These are phyloP conservation scores for Whalleya microplaca DNA, from an alignment of 2,329 filamentous ascomycete species.

Conservation along the genomic window DNA sequence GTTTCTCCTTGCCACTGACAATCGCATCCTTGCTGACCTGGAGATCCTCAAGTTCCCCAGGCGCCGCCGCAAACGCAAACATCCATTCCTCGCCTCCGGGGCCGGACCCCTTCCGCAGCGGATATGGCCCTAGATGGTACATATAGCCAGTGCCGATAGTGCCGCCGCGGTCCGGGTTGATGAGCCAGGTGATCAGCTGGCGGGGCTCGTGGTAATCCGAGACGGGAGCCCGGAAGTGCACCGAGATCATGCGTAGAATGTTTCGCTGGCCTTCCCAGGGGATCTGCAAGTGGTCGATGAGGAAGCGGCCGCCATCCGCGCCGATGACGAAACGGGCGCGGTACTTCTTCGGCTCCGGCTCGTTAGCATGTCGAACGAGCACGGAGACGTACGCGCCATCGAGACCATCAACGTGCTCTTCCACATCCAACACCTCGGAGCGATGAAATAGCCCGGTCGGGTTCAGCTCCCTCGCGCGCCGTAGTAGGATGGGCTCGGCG, in stretches of 20 bases:
- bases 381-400: not conserved
- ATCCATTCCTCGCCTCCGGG: constrained; percentile 39
- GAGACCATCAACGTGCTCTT: constrained; percentile 16
- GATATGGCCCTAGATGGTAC: constrained; percentile 41
- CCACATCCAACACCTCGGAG: constrained; percentile 34
- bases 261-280: constrained; percentile 36
- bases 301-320: constrained; percentile 38
- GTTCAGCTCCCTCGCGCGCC: constrained; percentile 36
- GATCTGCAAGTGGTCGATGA: constrained; percentile 37
- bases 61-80: constrained; percentile 33
- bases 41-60: constrained; percentile 5
- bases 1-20: constrained; percentile 16
- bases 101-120: constrained; percentile 7
- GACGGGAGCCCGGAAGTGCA: constrained; percentile 37
- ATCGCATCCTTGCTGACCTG: not conserved
- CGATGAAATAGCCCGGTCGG: constrained; percentile 33
- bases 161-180: constrained; percentile 38
- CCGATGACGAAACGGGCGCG: constrained; percentile 36
- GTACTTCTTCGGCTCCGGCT: constrained; percentile 13
- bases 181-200: constrained; percentile 42
- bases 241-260: constrained; percentile 39
- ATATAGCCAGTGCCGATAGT: constrained; percentile 39
- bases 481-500: constrained; percentile 40
- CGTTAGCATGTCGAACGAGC: constrained; percentile 25
- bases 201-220: constrained; percentile 31